These are phyloP conservation scores for Termitomyces bulborhizus DNA, from an alignment of 768 basidiomycete species.

Conservation along the genomic window DNA sequence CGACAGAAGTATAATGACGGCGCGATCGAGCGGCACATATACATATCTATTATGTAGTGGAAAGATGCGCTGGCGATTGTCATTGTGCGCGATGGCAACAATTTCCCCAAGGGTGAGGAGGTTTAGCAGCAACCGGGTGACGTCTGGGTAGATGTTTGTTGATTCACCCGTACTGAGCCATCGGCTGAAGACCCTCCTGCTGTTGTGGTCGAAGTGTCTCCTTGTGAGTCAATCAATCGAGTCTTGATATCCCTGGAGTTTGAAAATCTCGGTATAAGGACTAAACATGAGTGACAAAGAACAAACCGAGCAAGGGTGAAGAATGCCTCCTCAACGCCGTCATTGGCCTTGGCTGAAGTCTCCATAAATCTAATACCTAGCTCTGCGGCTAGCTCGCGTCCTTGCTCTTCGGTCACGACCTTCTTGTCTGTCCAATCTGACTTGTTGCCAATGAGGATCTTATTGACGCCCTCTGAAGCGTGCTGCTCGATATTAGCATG, in stretches of 20 bases:
- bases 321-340: conserved; percentile 98
- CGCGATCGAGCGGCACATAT: background rate
- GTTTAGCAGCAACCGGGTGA: conserved; percentile 50
- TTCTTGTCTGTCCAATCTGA: conserved; percentile 98
- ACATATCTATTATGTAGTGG: background rate
- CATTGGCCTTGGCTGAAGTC: conserved; percentile 95
- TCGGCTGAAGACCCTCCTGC: conserved; percentile 35
- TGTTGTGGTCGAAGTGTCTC: conserved; percentile 42
- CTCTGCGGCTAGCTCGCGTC: conserved; percentile 86
- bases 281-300: background rate
- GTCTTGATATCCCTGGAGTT: conserved; percentile 90
- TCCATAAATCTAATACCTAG: conserved; percentile 97
- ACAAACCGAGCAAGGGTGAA: conserved; percentile 91
- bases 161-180: conserved; percentile 63
- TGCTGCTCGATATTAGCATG: conserved; percentile 97
- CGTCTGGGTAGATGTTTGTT: conserved; percentile 38
- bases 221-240: conserved; percentile 92
- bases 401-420: conserved; percentile 87
- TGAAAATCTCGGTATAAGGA: background rate
- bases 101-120: background rate
- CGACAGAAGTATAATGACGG: background rate
- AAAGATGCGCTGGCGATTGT: background rate
- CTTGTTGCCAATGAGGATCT: conserved; percentile 98
- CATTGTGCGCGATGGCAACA: conserved; percentile 1
- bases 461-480: conserved; percentile 98